These are phyloP conservation scores for Elsinoe australis DNA, from an alignment of 2,329 filamentous ascomycete species.

Conservation along the genomic window DNA sequence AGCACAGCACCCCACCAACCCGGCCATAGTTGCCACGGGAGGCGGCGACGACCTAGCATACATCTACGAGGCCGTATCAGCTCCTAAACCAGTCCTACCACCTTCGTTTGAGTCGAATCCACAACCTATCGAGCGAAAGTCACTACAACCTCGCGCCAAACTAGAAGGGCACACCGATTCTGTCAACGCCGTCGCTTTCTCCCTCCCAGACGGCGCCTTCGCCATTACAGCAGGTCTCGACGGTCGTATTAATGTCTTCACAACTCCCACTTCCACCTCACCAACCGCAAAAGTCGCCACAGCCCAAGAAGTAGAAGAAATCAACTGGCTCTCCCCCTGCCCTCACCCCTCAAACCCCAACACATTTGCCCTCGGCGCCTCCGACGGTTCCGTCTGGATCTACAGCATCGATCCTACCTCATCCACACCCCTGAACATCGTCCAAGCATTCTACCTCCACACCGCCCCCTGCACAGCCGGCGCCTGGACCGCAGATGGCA, in stretches of 20 bases:
- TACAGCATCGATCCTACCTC: conserved; percentile 68
- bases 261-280: conserved; percentile 23
- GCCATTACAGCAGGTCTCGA: conserved; percentile 83
- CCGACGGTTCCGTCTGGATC: conserved; percentile 90
- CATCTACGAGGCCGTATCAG: conserved; percentile 68
- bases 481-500: conserved; percentile 81
- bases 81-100: conserved; percentile 58
- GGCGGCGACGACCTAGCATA: conserved; percentile 82
- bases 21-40: conserved; percentile 75
- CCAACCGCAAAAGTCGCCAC: conserved; percentile 59
- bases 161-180: conserved; percentile 90
- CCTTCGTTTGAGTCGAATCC: conserved; percentile 64
- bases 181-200: conserved; percentile 80
- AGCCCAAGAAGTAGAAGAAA: conserved; percentile 83
- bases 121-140: conserved; percentile 47
- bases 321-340: conserved; percentile 81
- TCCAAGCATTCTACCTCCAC: conserved; percentile 89
- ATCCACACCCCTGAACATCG: conserved; percentile 61
- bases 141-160: conserved; percentile 59
- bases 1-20: conserved; percentile 76
- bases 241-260: conserved; percentile 61
- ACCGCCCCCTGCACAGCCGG: conserved; percentile 80
- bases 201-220: conserved; percentile 72
- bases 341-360: conserved; percentile 66
- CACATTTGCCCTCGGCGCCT: conserved; percentile 77